Evolutionary conservation across 768 basidiomycete species (phyloP), one percentile per base, ranked within the genome.

Genomic region (Hygrophoropsis aurantiaca): DNA sequence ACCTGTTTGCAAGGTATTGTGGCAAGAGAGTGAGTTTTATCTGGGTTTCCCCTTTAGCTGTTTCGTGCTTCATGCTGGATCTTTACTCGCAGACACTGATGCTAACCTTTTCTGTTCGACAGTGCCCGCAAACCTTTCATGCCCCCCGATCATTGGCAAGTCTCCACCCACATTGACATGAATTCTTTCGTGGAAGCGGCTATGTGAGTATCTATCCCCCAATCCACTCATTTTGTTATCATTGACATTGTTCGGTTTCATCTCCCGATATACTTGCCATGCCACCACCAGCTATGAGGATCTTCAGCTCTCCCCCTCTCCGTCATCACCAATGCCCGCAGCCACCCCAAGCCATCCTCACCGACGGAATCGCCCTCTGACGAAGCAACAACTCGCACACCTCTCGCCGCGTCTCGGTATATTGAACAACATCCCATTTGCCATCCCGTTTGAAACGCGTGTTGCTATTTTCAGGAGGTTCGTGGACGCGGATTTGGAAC

Each of bases 401-500:
- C 70, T 97, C 42, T 64, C 66, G 24, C 95, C 94, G 0, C 82
- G 93, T 6, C 76, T 98, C 3, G 91, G 90, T 2, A 78, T 97
- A 21, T 79, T 98, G 44, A 90, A 97, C 71, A 94, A 97, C 66
- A 89, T 98, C 47, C 95, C 94, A 0, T 97, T 97, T 68, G 83
- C 92, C 5, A 87, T 98, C 46, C 94, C 95, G 0, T 98, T 98
- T 68, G 84, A 87, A 42, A 80, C 82, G 1, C 84, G 95, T n/a
- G 90, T 97, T 10, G 78, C 82, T 30, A 91, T 97, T 39, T 95
- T 97, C 70, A 78, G 91, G 19, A 74, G 81, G 44, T 97, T 97
- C 63, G 80, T 97, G 40, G 65, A 72, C n/a, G n/a, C n/a, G n/a
- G n/a, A n/a, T n/a, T n/a, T n/a, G n/a, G n/a, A n/a, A n/a, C n/a